phyloP scores from a whole-genome alignment of 306 rosid genomes.

The Cajanus cajan region DNA sequence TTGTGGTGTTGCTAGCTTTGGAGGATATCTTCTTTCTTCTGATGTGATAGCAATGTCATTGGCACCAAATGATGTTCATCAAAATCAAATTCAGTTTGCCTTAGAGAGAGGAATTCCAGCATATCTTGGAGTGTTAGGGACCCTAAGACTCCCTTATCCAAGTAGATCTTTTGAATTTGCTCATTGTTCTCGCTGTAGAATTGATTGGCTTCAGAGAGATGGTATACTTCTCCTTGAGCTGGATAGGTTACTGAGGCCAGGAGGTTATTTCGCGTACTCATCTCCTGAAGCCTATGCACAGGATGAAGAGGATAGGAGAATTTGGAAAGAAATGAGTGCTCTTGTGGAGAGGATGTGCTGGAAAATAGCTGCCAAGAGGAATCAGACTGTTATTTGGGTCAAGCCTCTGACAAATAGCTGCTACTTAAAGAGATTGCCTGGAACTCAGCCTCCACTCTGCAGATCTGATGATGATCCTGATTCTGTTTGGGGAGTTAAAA shows the following conservation, averaged over 20 bases:
- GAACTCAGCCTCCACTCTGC: slow-evolving; percentile 70
- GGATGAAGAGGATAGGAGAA: slow-evolving; percentile 73
- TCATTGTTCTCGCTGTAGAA: slow-evolving; percentile 81
- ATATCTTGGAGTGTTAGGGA: slow-evolving; percentile 80
- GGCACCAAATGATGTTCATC: slow-evolving; percentile 84
- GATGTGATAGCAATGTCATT: slow-evolving; percentile 67
- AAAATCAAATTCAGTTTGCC: slow-evolving; percentile 84
- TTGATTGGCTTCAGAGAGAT: slow-evolving; percentile 85
- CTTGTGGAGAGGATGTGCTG: slow-evolving; percentile 71
- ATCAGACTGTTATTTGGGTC: slow-evolving; percentile 83
- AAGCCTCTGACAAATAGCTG: slow-evolving; percentile 80
- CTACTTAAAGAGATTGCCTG: slow-evolving; percentile 56
- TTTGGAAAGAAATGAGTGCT: slow-evolving; percentile 79
- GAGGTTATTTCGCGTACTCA: slow-evolving; percentile 79
- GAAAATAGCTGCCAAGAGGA: slow-evolving; percentile 68
- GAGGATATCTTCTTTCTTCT: slow-evolving; percentile 77
- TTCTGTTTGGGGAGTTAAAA: slow-evolving; percentile 64
- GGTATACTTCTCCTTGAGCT: slow-evolving; percentile 83
- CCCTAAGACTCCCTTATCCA: slow-evolving; percentile 79
- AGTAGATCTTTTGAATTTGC: slow-evolving; percentile 84
- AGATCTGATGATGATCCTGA: slow-evolving; percentile 64
- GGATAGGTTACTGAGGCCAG: slow-evolving; percentile 75
- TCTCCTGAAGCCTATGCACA: slow-evolving; percentile 84
- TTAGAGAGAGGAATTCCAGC: slow-evolving; percentile 84
- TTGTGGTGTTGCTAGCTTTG: slow-evolving; percentile 82